Conservation (phyloP, 495 filamentous ascomycete species). For the Aspergillus mulundensis region DNA sequence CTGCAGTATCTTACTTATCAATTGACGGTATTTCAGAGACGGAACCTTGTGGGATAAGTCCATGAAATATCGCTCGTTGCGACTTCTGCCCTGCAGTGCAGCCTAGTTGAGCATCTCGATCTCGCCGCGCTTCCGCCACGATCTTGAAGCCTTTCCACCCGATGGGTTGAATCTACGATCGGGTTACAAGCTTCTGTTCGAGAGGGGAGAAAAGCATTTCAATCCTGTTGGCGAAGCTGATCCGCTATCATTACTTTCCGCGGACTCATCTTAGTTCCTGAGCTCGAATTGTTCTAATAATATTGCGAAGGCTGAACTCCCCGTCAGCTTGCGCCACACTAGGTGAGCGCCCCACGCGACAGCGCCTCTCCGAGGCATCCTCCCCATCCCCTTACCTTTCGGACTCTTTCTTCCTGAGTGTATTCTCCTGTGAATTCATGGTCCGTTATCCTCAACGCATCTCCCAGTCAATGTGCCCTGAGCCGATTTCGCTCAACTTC, state of each 20-base stretch:
- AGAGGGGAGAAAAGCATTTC: conserved; percentile 6
- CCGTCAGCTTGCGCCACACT: conserved; percentile 51
- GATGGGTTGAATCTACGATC: conserved; percentile 19
- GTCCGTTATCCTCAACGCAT: not conserved
- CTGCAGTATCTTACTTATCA: conserved; percentile 5
- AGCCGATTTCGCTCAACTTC: not conserved
- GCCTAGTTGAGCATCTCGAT: conserved; percentile 16
- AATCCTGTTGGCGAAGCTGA: conserved; percentile 18
- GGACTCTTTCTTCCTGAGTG: not conserved
- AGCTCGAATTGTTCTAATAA: conserved; percentile 21
- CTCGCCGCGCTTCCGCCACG: conserved; percentile 15
- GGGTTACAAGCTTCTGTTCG: conserved; percentile 12
- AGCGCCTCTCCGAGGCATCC: conserved; percentile 17
- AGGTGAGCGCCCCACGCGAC: conserved; percentile 43
- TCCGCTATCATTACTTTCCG: conserved; percentile 23
- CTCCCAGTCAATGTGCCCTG: not conserved
- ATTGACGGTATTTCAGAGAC: conserved; percentile 11
- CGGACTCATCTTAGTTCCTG: conserved; percentile 11
- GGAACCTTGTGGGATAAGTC: conserved; percentile 12
- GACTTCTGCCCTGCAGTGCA: conserved; percentile 15
- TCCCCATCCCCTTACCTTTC: conserved; percentile 4
- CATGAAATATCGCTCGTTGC: conserved; percentile 7
- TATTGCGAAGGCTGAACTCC: conserved; percentile 36
- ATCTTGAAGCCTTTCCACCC: conserved; percentile 10
- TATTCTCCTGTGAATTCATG: not conserved